phyloP scores from a whole-genome alignment of 208 protist species.

The Spongospora subterranea region DNA sequence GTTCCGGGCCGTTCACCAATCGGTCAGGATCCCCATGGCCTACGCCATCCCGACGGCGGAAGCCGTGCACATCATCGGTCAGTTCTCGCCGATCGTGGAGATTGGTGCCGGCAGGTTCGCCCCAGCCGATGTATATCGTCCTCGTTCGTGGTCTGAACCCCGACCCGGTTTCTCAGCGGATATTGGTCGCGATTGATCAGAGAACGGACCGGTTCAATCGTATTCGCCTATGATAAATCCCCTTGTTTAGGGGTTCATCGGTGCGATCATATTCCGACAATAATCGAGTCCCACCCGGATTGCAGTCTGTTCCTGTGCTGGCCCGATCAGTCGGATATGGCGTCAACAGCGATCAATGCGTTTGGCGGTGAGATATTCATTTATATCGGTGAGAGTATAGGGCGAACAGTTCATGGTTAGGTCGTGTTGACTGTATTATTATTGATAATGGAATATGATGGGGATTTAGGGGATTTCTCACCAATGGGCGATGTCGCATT shows the following conservation, averaged over 20 bases:
- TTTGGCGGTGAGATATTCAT: background rate
- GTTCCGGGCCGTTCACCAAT: background rate
- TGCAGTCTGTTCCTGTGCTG: slow-evolving; percentile 31
- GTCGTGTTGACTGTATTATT: background rate
- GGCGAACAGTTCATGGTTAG: slow-evolving; percentile 1
- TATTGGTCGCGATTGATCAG: slow-evolving; percentile 26
- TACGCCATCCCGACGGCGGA: background rate
- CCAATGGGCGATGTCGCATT: slow-evolving; percentile 17
- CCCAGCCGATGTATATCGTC: background rate
- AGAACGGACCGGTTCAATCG: background rate
- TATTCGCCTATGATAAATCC: background rate
- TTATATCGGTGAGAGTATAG: slow-evolving; percentile 9
- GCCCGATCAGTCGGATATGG: slow-evolving; percentile 31
- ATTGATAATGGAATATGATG: background rate
- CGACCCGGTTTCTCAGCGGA: background rate
- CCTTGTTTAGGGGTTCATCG: background rate
- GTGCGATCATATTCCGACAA: background rate
- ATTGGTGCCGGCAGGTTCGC: slow-evolving; percentile 19
- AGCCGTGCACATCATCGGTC: background rate
- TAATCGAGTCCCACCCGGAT: background rate
- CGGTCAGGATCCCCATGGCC: background rate
- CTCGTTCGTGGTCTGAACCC: background rate
- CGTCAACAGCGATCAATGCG: background rate
- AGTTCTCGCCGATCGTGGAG: slow-evolving; percentile 30
- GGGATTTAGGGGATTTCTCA: background rate